Evolutionary conservation across 495 filamentous ascomycete genomes (phyloP).

Genomic region (Annulohypoxylon stygium): DNA sequence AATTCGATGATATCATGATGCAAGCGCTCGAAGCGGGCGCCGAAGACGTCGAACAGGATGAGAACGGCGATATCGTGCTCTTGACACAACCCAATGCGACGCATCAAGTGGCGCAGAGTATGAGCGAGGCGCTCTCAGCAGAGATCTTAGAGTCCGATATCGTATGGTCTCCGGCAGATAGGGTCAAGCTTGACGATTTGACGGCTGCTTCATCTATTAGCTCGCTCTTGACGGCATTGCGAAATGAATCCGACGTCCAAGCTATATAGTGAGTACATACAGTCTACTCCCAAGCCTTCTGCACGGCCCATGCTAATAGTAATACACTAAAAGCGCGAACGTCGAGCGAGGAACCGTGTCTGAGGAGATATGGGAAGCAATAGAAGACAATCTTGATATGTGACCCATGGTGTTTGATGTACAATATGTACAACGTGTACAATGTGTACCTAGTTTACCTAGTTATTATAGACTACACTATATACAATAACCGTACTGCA

Average conservation of each 20-base stretch:
- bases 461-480: constrained; percentile 23
- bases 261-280: constrained; percentile 67
- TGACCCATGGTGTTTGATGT: constrained; percentile 28
- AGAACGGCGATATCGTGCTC: constrained; percentile 76
- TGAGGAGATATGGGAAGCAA: constrained; percentile 61
- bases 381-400: constrained; percentile 63
- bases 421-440: constrained; percentile 41
- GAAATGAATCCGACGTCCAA: constrained; percentile 73
- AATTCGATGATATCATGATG: constrained; percentile 84
- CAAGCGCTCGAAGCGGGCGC: constrained; percentile 87
- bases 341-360: constrained; percentile 58
- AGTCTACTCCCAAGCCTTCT: not conserved
- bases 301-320: not conserved
- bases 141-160: constrained; percentile 80
- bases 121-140: constrained; percentile 70
- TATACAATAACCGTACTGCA: constrained; percentile 4
- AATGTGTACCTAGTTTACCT: not conserved
- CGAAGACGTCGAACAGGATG: constrained; percentile 80
- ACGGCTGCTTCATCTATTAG: constrained; percentile 66
- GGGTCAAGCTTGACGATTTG: constrained; percentile 65
- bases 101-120: constrained; percentile 70
- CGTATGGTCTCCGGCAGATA: constrained; percentile 84
- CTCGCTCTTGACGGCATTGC: constrained; percentile 65
- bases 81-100: constrained; percentile 80
- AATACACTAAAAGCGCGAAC: constrained; percentile 59